A percentile compares a stretch with the other conserved stretches of the same genome.
phyloP scores from a whole-genome alignment of 352 stramenopile species.

The Pythium monospermum region DNA sequence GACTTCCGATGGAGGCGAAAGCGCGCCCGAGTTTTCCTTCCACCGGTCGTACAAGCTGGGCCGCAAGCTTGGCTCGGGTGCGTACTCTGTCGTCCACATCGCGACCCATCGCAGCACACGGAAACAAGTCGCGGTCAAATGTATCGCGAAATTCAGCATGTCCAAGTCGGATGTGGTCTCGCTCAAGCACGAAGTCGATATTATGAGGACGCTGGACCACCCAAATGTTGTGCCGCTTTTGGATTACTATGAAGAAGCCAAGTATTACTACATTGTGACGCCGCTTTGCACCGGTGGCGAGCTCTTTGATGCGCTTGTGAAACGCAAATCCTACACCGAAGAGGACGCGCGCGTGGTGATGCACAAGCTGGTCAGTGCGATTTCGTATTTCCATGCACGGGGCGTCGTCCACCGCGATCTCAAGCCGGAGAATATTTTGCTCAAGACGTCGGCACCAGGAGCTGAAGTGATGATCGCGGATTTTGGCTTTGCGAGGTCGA shows the following conservation, averaged over 20 bases:
- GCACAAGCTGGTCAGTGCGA: slow-evolving; percentile 53
- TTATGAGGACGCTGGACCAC: slow-evolving; percentile 58
- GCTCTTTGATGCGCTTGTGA: slow-evolving; percentile 78
- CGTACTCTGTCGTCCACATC: slow-evolving; percentile 87
- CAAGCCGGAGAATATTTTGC: slow-evolving; percentile 75
- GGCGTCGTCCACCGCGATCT: slow-evolving; percentile 69
- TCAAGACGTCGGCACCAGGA: slow-evolving; percentile 31
- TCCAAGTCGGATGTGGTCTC: slow-evolving; percentile 65
- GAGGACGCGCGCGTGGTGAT: slow-evolving; percentile 46
- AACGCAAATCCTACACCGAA: slow-evolving; percentile 55
- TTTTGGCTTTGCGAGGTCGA: slow-evolving; percentile 89
- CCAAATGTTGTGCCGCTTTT: slow-evolving; percentile 67
- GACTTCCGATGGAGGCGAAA: slow-evolving; percentile 44
- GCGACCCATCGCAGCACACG: slow-evolving; percentile 63
- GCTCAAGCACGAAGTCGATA: slow-evolving; percentile 58
- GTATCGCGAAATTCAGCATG: slow-evolving; percentile 79
- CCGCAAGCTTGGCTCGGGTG: slow-evolving; percentile 78
- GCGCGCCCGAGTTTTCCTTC: slow-evolving; percentile 38
- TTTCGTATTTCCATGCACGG: slow-evolving; percentile 69
- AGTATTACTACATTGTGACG: slow-evolving; percentile 59
- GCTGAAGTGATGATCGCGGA: slow-evolving; percentile 93
- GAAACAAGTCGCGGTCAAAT: slow-evolving; percentile 81
- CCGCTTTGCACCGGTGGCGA: slow-evolving; percentile 74
- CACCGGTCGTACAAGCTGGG: slow-evolving; percentile 78
- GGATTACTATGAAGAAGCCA: slow-evolving; percentile 61